These are phyloP conservation scores for Aquilaria sinensis DNA, from an alignment of 345 rosid species.

Conservation along the genomic window DNA sequence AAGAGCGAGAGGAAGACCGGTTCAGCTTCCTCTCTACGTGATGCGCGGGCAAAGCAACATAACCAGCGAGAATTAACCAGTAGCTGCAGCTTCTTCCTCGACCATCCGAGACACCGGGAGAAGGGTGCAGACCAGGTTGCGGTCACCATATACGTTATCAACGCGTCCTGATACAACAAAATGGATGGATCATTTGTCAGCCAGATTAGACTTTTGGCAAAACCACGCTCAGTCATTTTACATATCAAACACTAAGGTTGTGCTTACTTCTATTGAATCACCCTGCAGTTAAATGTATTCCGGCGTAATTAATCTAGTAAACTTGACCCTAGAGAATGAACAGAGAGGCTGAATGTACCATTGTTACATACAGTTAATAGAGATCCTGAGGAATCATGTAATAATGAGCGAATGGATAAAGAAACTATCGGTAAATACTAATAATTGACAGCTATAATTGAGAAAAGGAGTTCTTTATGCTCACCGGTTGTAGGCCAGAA, in stretches of 20 bases:
- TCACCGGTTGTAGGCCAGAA: slow-evolving; percentile 96
- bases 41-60: slow-evolving; percentile 12
- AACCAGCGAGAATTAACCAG: slow-evolving; percentile 33
- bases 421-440: no score
- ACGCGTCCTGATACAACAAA: slow-evolving; percentile 62
- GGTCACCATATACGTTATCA: slow-evolving; percentile 96
- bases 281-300: no score
- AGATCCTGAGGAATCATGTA: no score
- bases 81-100: slow-evolving; percentile 86
- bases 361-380: no score
- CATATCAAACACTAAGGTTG: no score
- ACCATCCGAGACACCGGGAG: slow-evolving; percentile 50
- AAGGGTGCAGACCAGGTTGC: slow-evolving; percentile 91
- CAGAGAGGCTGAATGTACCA: no score
- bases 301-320: no score
- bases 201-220: no score
- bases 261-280: no score
- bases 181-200: not conserved
- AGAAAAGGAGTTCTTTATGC: not conserved
- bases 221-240: no score
- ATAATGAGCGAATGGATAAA: no score
- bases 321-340: no score
- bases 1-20: slow-evolving; percentile 9
- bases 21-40: slow-evolving; percentile 7
- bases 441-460: not conserved